Percentiles rank a stretch among this genome's conserved stretches.
Evolutionary conservation across 352 stramenopile genomes (phyloP).

Genomic region (Phytopythium montanum): DNA sequence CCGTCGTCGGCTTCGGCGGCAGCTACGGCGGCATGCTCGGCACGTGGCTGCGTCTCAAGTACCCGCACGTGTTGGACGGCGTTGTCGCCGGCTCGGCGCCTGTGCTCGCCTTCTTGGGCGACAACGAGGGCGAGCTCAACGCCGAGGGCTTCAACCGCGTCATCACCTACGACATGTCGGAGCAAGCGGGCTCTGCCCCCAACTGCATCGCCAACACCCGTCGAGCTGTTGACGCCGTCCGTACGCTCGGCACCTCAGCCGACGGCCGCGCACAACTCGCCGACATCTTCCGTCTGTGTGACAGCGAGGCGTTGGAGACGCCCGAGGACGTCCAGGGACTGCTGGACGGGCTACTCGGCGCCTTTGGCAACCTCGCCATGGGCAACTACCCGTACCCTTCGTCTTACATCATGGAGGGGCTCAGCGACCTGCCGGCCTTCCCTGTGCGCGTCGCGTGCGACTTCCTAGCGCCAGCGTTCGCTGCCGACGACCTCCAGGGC

Average conservation of each 20-base stretch:
- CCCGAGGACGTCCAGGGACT: conserved; percentile 16
- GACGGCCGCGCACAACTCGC: conserved; percentile 21
- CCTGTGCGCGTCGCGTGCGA: conserved; percentile 35
- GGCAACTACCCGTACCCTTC: conserved; percentile 49
- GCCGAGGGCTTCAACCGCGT: conserved; percentile 38
- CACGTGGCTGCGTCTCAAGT: conserved; percentile 75
- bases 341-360: conserved; percentile 11
- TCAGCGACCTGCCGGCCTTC: conserved; percentile 29
- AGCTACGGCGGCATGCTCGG: conserved; percentile 78
- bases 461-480: conserved; percentile 22
- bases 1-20: conserved; percentile 67
- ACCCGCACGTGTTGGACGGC: conserved; percentile 67
- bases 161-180: conserved; percentile 38
- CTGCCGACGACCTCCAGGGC: conserved; percentile 8
- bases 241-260: conserved; percentile 13
- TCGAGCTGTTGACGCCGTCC: conserved; percentile 12
- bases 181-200: conserved; percentile 18
- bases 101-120: conserved; percentile 47
- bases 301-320: conserved; percentile 15
- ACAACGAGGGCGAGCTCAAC: conserved; percentile 36
- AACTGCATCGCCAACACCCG: conserved; percentile 41
- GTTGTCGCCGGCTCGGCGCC: conserved; percentile 62
- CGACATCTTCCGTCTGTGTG: conserved; percentile 24
- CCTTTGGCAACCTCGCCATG: conserved; percentile 33
- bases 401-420: conserved; percentile 45